Evolutionary conservation across 116 monocot genomes (phyloP), one percentile per base, ranked within the genome.

Genomic region (Posidonia oceanica): DNA sequence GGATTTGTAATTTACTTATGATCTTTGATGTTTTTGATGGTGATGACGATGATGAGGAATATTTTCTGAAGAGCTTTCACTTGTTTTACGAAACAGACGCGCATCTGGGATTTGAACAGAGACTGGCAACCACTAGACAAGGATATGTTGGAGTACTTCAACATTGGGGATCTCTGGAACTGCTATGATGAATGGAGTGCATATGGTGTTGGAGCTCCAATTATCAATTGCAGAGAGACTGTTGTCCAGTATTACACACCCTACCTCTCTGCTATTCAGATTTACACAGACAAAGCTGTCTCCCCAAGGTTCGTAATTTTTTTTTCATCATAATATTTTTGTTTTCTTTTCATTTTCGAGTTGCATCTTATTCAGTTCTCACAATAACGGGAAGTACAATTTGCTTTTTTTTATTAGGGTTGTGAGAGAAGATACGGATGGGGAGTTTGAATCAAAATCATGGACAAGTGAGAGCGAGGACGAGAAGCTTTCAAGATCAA

Each of bases 181-280:
- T 70, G 68, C 18, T 87, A 77, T 64, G 69, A 76, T 17, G 87
- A 87, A 48, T 83, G 81, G 87, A 87, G 87, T 6, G 80, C 72
- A 12, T 83, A 78, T 51, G 80, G 80, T 18, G 68, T 48, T 36
- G 80, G 72, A 52, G 53, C 39, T 54, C 94, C 90, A 0, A 54
- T 94, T 68, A 21, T 85, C 23, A 66, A 70, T 13, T 15, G 39
- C 36, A 37, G 53, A 52, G 74, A 87, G 48, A 59, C 64, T 3
- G 73, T 85, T 10, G 77, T 80, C 15, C 94, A 94, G 53, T 87
- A 89, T 68, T 94, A 83, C 69, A 84, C 80, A 12, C 94, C 94
- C 22, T 89, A 81, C 61, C 77, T 94, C 54, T 94, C 94, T 17
- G 89, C 87, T 2, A 83, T 94, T 68, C 89, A 94, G 67, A 78